Percentiles rank a stretch among this genome's conserved stretches.
Conservation (phyloP, 106 monocot genomes). For the Dendrobium huoshanense region DNA sequence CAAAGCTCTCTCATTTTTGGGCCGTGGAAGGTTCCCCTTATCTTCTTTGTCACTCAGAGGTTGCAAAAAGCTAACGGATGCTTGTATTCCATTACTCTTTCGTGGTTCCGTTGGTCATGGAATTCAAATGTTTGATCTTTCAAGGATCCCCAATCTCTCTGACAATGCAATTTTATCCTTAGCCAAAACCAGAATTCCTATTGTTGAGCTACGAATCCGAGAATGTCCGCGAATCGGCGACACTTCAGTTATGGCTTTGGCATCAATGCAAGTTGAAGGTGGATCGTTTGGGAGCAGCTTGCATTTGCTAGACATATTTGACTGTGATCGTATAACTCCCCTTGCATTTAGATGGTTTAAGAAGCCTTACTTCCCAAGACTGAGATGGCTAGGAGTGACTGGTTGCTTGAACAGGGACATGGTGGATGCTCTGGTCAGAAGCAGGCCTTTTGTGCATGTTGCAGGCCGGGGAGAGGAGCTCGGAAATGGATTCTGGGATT, state of each 20-base stretch:
- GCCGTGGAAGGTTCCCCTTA: conserved; percentile 44
- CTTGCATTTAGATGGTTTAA: conserved; percentile 88
- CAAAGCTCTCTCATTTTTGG: conserved; percentile 56
- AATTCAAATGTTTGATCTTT: conserved; percentile 74
- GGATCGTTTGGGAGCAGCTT: conserved; percentile 67
- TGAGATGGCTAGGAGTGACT: conserved; percentile 88
- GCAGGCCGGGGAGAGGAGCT: conserved; percentile 77
- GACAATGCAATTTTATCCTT: conserved; percentile 65
- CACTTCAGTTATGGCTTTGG: conserved; percentile 76
- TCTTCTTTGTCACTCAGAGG: conserved; percentile 78
- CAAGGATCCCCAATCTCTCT: conserved; percentile 54
- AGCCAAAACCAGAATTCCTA: conserved; percentile 53
- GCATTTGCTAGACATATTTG: conserved; percentile 71
- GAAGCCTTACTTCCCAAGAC: conserved; percentile 87
- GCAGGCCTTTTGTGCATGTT: conserved; percentile 66
- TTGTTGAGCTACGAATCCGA: conserved; percentile 72
- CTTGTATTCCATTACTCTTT: conserved; percentile 54
- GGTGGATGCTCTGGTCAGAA: conserved; percentile 73
- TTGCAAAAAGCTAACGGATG: conserved; percentile 72
- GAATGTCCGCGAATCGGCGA: conserved; percentile 78
- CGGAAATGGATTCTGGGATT: conserved; percentile 51
- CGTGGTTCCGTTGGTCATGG: conserved; percentile 23
- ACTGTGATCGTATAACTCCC: conserved; percentile 73
- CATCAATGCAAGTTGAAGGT: conserved; percentile 80
- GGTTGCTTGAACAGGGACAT: conserved; percentile 79